phyloP scores from a whole-genome alignment of 148 eudicot species.

The Rhododendron vialii region DNA sequence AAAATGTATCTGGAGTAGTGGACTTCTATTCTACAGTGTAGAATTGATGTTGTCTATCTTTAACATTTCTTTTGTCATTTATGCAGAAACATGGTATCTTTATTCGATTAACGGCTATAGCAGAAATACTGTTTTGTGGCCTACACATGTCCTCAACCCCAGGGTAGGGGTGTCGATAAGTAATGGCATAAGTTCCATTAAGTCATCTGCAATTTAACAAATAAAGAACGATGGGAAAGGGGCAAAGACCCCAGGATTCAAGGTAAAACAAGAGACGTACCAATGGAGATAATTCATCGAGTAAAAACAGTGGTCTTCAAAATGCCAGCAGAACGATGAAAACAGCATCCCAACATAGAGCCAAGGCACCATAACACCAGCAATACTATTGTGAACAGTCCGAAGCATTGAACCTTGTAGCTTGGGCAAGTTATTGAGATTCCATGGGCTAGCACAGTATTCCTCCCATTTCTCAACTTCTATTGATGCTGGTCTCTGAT shows the following conservation, averaged over 20 bases:
- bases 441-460: constrained; percentile 91
- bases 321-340: constrained; percentile 99
- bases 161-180: background rate
- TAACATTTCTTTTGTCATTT: background rate
- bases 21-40: background rate
- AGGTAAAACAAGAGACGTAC: constrained; percentile 32
- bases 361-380: constrained; percentile 99
- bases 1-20: background rate
- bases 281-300: constrained; percentile 99
- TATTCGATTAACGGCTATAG: background rate
- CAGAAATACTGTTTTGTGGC: background rate
- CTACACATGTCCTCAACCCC: background rate
- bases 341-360: constrained; percentile 96
- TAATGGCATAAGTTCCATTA: background rate
- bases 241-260: background rate
- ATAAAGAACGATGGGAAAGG: background rate
- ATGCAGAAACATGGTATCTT: background rate
- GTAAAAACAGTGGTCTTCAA: constrained; percentile 98
- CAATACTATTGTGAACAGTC: constrained; percentile 86
- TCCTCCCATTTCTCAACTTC: constrained; percentile 65
- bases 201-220: background rate
- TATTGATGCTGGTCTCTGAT: constrained; percentile 54
- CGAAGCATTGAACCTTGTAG: constrained; percentile 91
- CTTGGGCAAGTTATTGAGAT: constrained; percentile 94
- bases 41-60: background rate